A percentile compares a stretch with the other conserved stretches of the same genome.
Conservation (phyloP, 768 basidiomycete genomes). For the Termitomyces sp. region DNA sequence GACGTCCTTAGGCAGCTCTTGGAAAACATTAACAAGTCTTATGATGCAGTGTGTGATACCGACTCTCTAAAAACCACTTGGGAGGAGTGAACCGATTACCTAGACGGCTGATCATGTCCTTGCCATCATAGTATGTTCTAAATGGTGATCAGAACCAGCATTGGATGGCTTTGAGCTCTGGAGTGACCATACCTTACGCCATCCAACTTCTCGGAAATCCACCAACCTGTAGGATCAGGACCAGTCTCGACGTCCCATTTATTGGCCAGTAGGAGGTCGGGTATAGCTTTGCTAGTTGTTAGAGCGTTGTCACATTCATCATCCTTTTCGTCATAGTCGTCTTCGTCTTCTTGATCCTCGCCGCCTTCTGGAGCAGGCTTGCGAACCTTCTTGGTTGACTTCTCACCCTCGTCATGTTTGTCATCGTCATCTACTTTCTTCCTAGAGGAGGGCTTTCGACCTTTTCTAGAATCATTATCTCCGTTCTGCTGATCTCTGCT, state of each 20-base stretch:
- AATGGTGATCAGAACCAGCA: neutral
- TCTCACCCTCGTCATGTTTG: conserved; percentile 14
- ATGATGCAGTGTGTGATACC: conserved; percentile 11
- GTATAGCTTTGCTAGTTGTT: conserved; percentile 27
- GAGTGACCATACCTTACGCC: conserved; percentile 44
- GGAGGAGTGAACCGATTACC: conserved; percentile 57
- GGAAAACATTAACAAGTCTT: neutral
- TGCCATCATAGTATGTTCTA: conserved; percentile 53
- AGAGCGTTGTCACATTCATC: neutral
- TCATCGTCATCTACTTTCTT: conserved; percentile 13
- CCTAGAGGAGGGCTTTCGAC: conserved; percentile 16
- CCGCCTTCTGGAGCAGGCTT: conserved; percentile 14
- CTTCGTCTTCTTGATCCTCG: conserved; percentile 26
- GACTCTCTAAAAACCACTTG: conserved; percentile 53
- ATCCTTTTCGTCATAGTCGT: conserved; percentile 15
- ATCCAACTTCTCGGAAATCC: conserved; percentile 59
- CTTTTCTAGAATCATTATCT: conserved; percentile 20
- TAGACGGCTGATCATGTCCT: conserved; percentile 47
- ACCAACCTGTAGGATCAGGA: conserved; percentile 53
- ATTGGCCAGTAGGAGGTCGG: conserved; percentile 46
- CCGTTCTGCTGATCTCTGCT: conserved; percentile 23
- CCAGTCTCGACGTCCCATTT: conserved; percentile 55
- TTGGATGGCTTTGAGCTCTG: neutral
- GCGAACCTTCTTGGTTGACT: neutral
- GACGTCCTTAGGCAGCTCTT: conserved; percentile 49